Base-by-base conservation (phyloP, 2,329 filamentous ascomycete genomes). In the Plenodomus lindquistii region DNA sequence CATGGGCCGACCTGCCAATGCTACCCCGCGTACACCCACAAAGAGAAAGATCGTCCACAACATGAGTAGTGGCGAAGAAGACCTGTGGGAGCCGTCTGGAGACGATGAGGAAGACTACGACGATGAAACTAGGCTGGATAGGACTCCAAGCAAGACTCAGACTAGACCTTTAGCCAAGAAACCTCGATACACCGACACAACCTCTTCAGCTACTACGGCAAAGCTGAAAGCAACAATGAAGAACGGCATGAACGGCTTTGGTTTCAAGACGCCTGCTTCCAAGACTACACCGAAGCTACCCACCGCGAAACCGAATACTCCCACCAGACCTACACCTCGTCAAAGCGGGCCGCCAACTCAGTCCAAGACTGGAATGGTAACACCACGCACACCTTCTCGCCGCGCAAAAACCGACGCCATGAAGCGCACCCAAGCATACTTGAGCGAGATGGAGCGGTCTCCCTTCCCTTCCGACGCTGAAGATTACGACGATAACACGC, bases 21-120 rank as follows among this genome's bases (percentile, higher is more conserved):
- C n/a, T n/a, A n/a, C n/a, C n/a, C 18, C 36, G 10, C 42, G 19
- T 10, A 44, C 24, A 7, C 18, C n/a, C 4, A 21, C 22, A 7
- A 35, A 19, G 2, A 35, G 10, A 11, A 49, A 54, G 9, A 51
- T 29, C 20, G 35, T 27, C 1, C 34, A 47, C 5, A n/a, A 39
- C 37, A 34, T 50, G 9, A 39, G 55, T 15, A 57, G 52, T 41
- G 44, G 46, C 4, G 49, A 52, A n/a, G 51, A 52, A 2, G 42
- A 45, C 7, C 40, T 35, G 15, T 48, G 43, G 2, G 53, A 55
- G 40, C 10, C 45, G 44, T 16, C 37, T 10, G 27, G n/a, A 3
- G 31, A 10, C 16, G 13, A 20, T 8, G 42, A 47, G 7, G 13
- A 37, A 10, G 16, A 31, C 10, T 17, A 15, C 16, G 37, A 37